A percentile compares a stretch with the other conserved stretches of the same genome.
phyloP scores from a whole-genome alignment of 345 rosid genomes.

The Aquilaria sinensis region DNA sequence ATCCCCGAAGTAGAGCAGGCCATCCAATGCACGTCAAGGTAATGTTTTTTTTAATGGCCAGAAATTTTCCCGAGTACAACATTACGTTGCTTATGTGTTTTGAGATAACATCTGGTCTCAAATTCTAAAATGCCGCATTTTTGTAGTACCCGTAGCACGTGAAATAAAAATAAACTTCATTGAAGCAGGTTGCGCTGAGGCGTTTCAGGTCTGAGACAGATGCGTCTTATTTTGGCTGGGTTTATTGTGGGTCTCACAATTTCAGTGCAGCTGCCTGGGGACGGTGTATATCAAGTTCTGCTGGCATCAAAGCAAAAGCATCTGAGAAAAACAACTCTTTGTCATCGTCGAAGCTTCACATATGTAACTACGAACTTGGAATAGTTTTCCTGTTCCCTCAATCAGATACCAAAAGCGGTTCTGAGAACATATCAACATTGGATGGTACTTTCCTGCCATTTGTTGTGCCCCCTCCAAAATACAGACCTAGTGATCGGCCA shows the following conservation, averaged over 20 bases:
- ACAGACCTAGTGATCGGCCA: conserved; percentile 55
- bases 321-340: conserved; percentile 16
- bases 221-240: conserved; percentile 72
- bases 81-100: neutral
- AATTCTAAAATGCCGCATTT: neutral
- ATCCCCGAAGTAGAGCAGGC: conserved; percentile 61
- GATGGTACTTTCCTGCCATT: conserved; percentile 71
- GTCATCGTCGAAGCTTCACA: conserved; percentile 39
- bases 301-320: conserved; percentile 27
- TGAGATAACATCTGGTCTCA: neutral
- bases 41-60: conserved; percentile 9
- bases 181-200: conserved; percentile 65
- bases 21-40: conserved; percentile 87
- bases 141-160: neutral
- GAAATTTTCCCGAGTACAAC: conserved; percentile 3
- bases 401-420: conserved; percentile 18
- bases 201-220: conserved; percentile 45
- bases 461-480: conserved; percentile 75
- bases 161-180: neutral
- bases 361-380: conserved; percentile 88
- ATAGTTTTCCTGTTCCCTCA: conserved; percentile 79
- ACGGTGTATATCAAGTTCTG: conserved; percentile 38
- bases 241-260: conserved; percentile 89
- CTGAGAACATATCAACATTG: conserved; percentile 22
- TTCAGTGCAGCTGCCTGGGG: conserved; percentile 98